Evolutionary conservation across 2,329 filamentous ascomycete species (phyloP), one percentile per base, ranked within the genome.

Genomic region (Cercospora sp.): DNA sequence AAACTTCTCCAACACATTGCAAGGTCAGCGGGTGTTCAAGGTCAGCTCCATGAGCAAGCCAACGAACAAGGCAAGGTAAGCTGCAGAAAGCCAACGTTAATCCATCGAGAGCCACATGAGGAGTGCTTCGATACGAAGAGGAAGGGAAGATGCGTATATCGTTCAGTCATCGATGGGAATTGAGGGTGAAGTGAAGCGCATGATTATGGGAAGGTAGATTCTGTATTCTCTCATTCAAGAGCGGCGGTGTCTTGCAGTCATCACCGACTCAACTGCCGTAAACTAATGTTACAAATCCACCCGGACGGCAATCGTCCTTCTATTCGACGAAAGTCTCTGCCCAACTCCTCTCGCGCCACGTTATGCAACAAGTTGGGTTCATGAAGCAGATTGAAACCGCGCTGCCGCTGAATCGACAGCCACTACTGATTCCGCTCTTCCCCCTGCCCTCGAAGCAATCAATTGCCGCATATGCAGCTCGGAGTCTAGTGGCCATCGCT

Each of bases 301-400:
- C 30, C 24, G 24, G 24, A 55, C 24, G 24, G 28, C 49, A 30
- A 16, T 55, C 49, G 30, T 37, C 55, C 13, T 57, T 57, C 55
- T 59, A 59, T 16, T 13, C 55, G 28, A 59, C 18, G n/a, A 37
- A 0, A 21, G 32, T 37, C 28, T 34, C 18, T 59, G 1, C 55
- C 8, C 16, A 59, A 59, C 62, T 58, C 62, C 51, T 45, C 18
- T 55, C 37, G 53, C 34, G 32, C 51, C 62, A 21, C 62, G 51
- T 51, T 65, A 57, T 65, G 62, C 62, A 65, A 43, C 37, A 49
- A 24, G 34, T 40, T 16, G 3, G 18, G 28, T 8, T 16, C 24
- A 13, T 28, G 24, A 40, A 43, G 21, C 9, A 6, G 16, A 65
- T 3, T 18, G 16, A 18, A 13, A 26, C 30, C 32, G 55, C 18